Evolutionary conservation across 148 eudicot species (phyloP), one percentile per base, ranked within the genome.

Genomic region (Selenicereus undatus): DNA sequence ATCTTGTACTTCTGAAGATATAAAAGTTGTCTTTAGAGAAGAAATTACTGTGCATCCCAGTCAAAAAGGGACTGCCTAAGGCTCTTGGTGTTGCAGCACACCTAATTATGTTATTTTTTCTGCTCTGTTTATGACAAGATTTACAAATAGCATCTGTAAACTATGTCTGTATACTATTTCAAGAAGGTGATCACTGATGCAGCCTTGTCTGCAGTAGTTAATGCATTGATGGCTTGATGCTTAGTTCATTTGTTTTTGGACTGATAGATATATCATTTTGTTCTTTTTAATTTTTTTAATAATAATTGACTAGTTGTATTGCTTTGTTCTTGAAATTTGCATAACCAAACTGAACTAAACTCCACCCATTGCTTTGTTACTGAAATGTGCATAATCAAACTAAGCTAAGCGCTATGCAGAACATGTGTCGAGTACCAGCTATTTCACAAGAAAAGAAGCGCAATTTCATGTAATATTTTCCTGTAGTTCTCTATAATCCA

Each of bases 221-320:
- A 27, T 42, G 43, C 26, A 48, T 27, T 24, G 5, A 9, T 78
- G 35, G 32, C 48, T 27, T 24, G 10, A 9, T 78, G 35, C 48
- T n/a, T 35, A 20, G 24, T 35, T 75, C 72, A 71, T 48, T 56
- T 48, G 71, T 50, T 81, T 22, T 77, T 27, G 73, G 20, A 56
- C 22, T 20, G n/a, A 62, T 45, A 10, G 39, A 32, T 43, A 8
- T 14, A 56, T 56, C 22, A 20, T 6, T 17, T 56, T 20, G n/a
- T 56, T 56, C 62, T 56, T 56, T 12, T 39, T 39, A 39, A 4
- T 8, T 48, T 48, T 48, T 48, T 48, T 9, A 8, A 8, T 10
- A 12, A 48, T 48, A 48, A 5, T 39, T 39, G 43, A 48, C 14
- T 10, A 39, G 8, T 39, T 39, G 43, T 48, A 48, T 48, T 48